Percentiles rank a stretch among this genome's conserved stretches.
phyloP scores from a whole-genome alignment of 108 stramenopile genomes.

The Cyclotella sp. region DNA sequence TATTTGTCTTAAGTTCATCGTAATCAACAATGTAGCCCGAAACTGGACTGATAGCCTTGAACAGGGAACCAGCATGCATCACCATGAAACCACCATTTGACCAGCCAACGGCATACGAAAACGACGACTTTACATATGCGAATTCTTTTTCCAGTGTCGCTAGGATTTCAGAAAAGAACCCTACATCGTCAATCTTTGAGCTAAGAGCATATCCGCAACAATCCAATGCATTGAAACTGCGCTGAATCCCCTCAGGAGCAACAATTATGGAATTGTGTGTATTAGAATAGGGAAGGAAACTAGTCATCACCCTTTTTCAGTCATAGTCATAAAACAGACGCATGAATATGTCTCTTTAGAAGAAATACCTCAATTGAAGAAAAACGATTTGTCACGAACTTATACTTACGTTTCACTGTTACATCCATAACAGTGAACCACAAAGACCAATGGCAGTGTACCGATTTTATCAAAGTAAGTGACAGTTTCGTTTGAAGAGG shows the following conservation, averaged over 20 bases:
- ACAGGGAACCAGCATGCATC: constrained; percentile 52
- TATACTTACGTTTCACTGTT: constrained; percentile 19
- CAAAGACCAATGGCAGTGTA: constrained; percentile 57
- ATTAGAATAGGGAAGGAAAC: constrained; percentile 38
- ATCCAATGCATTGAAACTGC: constrained; percentile 57
- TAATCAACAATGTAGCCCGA: constrained; percentile 42
- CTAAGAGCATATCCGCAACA: constrained; percentile 72
- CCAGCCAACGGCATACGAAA: constrained; percentile 64
- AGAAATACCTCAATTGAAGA: not conserved
- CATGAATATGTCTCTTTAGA: not conserved
- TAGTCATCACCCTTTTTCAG: constrained; percentile 10
- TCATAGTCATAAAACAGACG: not conserved
- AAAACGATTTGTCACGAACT: not conserved
- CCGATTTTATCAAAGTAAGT: constrained; percentile 9
- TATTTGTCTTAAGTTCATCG: not conserved
- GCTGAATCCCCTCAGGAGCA: constrained; percentile 53
- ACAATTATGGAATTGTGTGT: constrained; percentile 54
- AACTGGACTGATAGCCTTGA: constrained; percentile 64
- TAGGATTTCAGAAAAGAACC: constrained; percentile 51
- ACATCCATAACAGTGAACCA: constrained; percentile 64
- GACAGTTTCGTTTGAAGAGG: not conserved
- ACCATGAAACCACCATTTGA: constrained; percentile 73
- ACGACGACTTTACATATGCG: constrained; percentile 23
- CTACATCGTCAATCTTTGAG: constrained; percentile 59
- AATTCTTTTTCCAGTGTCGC: constrained; percentile 25